Evolutionary conservation across 306 rosid species (phyloP).

Genomic region (Ceratonia siliqua): DNA sequence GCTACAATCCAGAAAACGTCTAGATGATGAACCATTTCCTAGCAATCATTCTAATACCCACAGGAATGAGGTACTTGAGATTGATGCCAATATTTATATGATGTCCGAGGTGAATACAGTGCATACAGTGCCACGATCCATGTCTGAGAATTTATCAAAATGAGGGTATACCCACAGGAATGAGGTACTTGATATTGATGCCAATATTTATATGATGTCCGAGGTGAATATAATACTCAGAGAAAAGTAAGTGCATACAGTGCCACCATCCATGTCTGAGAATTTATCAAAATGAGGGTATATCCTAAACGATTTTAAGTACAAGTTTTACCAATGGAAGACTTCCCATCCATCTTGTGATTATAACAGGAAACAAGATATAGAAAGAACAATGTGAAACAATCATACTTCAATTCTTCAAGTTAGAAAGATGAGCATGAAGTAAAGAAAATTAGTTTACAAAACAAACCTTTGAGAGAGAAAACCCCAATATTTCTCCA

Average conservation of each 20-base stretch:
- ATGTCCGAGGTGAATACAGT: neutral
- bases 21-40: neutral
- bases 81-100: neutral
- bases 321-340: neutral
- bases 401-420: neutral
- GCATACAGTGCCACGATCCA: neutral
- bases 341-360: neutral
- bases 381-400: slow-evolving; percentile 1
- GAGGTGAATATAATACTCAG: neutral
- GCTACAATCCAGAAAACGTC: neutral
- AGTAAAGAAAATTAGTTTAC: slow-evolving; percentile 14
- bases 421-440: neutral
- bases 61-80: neutral
- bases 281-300: too few species aligned
- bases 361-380: neutral
- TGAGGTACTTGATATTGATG: too few species aligned
- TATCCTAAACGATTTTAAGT: neutral
- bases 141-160: too few species aligned
- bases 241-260: too few species aligned
- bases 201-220: neutral
- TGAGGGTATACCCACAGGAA: neutral
- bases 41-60: neutral
- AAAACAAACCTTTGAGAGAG: slow-evolving; percentile 82
- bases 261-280: neutral
- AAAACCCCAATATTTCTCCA: slow-evolving; percentile 65